Percentiles rank a stretch among this genome's conserved stretches.
These are phyloP conservation scores for Aureobasidium zeae DNA, from an alignment of 2,329 filamentous ascomycete genomes.

Conservation along the genomic window DNA sequence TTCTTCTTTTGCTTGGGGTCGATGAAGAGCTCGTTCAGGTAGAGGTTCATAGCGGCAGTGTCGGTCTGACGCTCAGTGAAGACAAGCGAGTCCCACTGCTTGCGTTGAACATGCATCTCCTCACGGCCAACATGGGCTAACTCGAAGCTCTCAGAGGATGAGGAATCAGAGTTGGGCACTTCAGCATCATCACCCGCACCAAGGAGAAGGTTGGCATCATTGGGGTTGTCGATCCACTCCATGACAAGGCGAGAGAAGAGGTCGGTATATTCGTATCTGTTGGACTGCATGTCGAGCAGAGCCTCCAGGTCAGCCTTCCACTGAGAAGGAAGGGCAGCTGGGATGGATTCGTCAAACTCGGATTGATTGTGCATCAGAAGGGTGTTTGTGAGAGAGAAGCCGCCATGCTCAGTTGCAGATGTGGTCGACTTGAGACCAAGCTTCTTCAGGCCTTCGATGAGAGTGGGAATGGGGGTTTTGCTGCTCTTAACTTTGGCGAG, in stretches of 20 bases:
- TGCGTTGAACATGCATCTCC: constrained; percentile 35
- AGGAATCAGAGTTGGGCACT: background rate
- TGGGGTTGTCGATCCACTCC: constrained; percentile 37
- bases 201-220: constrained; percentile 18
- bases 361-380: constrained; percentile 15
- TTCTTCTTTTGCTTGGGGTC: constrained; percentile 12
- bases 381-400: constrained; percentile 12
- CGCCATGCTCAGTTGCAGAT: background rate
- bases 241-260: constrained; percentile 41
- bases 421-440: constrained; percentile 14
- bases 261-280: constrained; percentile 38
- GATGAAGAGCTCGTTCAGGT: constrained; percentile 45
- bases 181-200: constrained; percentile 9
- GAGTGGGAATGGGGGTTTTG: background rate
- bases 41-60: constrained; percentile 37
- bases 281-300: constrained; percentile 35
- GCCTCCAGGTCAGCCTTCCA: constrained; percentile 26
- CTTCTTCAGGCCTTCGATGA: constrained; percentile 16
- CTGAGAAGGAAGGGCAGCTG: constrained; percentile 7
- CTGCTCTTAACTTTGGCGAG: constrained; percentile 1
- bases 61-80: constrained; percentile 44
- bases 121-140: constrained; percentile 30
- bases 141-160: constrained; percentile 32
- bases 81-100: constrained; percentile 47
- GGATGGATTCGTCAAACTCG: constrained; percentile 16